These are phyloP conservation scores for Ceratocystis harringtonii DNA, from an alignment of 2,329 filamentous ascomycete species.

Conservation along the genomic window DNA sequence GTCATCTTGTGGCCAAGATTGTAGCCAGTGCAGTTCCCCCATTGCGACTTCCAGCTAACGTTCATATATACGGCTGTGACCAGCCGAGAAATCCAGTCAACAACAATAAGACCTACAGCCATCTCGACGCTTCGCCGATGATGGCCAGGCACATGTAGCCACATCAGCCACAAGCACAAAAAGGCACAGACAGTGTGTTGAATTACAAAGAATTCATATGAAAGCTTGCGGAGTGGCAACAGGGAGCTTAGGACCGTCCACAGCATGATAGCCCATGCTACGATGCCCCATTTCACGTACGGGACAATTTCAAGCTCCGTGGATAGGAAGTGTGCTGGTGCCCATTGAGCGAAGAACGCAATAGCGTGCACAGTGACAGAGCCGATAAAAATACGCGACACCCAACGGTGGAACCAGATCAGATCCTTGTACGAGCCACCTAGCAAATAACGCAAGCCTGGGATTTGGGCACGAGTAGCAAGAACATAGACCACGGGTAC, in stretches of 20 bases:
- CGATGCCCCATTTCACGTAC: conserved; percentile 51
- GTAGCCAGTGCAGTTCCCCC: conserved; percentile 29
- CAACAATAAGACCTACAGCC: conserved; percentile 44
- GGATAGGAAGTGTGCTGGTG: conserved; percentile 41
- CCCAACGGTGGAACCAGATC: conserved; percentile 62
- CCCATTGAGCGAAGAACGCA: conserved; percentile 53
- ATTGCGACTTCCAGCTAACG: conserved; percentile 25
- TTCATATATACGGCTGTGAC: conserved; percentile 39
- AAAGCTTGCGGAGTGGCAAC: conserved; percentile 46
- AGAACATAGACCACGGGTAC: conserved; percentile 50
- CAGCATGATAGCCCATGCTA: conserved; percentile 48
- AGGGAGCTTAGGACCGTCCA: conserved; percentile 52
- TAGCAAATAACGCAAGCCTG: conserved; percentile 37
- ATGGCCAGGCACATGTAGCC: conserved; percentile 45
- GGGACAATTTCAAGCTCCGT: conserved; percentile 45
- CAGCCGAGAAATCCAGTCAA: conserved; percentile 43
- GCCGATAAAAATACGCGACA: conserved; percentile 51
- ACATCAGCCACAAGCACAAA: conserved; percentile 48
- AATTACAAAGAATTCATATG: conserved; percentile 54
- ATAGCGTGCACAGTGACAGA: conserved; percentile 55
- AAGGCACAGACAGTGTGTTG: conserved; percentile 51
- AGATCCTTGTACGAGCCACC: conserved; percentile 53
- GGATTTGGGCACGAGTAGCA: conserved; percentile 39
- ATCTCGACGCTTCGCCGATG: conserved; percentile 51
- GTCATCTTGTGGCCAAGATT: conserved; percentile 39